Evolutionary conservation across 306 rosid species (phyloP), one percentile per base, ranked within the genome.

Genomic region (Vigna radiata): DNA sequence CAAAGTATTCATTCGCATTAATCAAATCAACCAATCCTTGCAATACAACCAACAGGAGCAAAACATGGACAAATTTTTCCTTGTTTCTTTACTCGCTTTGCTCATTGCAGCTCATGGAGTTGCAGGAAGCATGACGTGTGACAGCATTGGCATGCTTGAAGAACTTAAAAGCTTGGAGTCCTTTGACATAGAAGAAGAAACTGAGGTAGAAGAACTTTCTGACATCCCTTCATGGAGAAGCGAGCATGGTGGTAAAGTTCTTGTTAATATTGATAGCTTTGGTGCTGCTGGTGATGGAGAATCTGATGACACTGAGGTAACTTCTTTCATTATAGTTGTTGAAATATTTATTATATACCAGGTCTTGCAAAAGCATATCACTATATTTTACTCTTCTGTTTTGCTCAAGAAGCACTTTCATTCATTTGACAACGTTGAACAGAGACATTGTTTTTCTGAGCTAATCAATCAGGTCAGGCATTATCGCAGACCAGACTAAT

Each of bases 181-280:
- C 36, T 0, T 87, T 29, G 83, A 86, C 69, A 67, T 77, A 12
- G 96, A 88, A 59, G 94, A 88, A 13, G 94, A 87, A 18, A 60
- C 73, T 37, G 93, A 88, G 66, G 80, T 66, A 31, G 89, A 90
- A 31, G 89, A 90, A 49, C 44, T 72, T 39, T 91, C 86, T 11
- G 81, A 83, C 25, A 84, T 86, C 25, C 90, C 96, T 4, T 77
- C 94, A n/a, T 91, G 96, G 98, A 88, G 63, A 59, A 93, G 93
- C 16, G 89, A 91, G 71, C 97, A 89, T 0, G 98, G 97, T 12
- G 87, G 91, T 63, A 93, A 89, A 82, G 88, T 89, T 92, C 96
- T 96, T 67, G 98, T 93, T 69, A 93, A 93, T 71, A 89, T 96
- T 63, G 99, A 96, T 83, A 89, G 97, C 88, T 90, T 92, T 58